Evolutionary conservation across 2,329 filamentous ascomycete genomes (phyloP).

Genomic region (Penicillium paneum): DNA sequence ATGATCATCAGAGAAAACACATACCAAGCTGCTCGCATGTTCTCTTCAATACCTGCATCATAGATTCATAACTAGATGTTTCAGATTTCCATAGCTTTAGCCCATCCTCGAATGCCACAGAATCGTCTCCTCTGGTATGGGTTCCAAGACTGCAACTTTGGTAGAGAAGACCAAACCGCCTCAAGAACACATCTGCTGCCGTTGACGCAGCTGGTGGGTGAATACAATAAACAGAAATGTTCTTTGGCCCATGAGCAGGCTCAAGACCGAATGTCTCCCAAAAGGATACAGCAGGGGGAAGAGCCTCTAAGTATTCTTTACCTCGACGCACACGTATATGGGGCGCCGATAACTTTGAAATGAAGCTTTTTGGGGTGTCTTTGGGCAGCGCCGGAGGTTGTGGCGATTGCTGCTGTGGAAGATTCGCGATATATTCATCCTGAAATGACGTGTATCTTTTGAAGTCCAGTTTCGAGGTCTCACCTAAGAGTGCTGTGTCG

Average conservation of each 20-base stretch:
- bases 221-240: slow-evolving; percentile 57
- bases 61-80: slow-evolving; percentile 29
- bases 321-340: slow-evolving; percentile 55
- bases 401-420: slow-evolving; percentile 15
- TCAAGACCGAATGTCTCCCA: slow-evolving; percentile 61
- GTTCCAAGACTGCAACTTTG: slow-evolving; percentile 56
- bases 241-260: slow-evolving; percentile 55
- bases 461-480: slow-evolving; percentile 35
- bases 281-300: slow-evolving; percentile 56
- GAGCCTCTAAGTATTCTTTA: slow-evolving; percentile 52
- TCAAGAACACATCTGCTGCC: slow-evolving; percentile 51
- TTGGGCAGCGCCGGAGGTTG: slow-evolving; percentile 19
- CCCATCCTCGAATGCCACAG: slow-evolving; percentile 39
- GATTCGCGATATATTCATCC: slow-evolving; percentile 22
- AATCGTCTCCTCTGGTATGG: slow-evolving; percentile 46
- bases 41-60: slow-evolving; percentile 34
- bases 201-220: slow-evolving; percentile 50
- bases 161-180: slow-evolving; percentile 54
- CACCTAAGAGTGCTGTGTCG: slow-evolving; percentile 27
- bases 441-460: slow-evolving; percentile 37
- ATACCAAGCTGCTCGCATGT: slow-evolving; percentile 40
- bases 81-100: slow-evolving; percentile 38
- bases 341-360: slow-evolving; percentile 48
- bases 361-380: slow-evolving; percentile 32
- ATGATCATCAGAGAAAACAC: slow-evolving; percentile 8